These are phyloP conservation scores for Citrus cavaleriei DNA, from an alignment of 345 rosid genomes.

Conservation along the genomic window DNA sequence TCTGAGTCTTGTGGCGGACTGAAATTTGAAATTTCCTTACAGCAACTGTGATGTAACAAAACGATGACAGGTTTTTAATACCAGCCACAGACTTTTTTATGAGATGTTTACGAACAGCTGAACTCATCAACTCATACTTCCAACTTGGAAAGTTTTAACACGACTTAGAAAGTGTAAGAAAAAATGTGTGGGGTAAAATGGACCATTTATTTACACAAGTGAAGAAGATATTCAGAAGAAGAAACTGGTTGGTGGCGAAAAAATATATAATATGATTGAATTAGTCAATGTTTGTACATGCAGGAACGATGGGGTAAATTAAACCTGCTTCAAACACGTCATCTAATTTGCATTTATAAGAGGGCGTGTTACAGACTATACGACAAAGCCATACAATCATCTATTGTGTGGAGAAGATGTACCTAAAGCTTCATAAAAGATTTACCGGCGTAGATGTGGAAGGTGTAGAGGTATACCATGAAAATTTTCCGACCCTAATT, in stretches of 20 bases:
- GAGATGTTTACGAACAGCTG: too few species aligned
- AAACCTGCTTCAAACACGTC: not conserved
- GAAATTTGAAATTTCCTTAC: too few species aligned
- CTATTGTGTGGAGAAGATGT: conserved; percentile 6
- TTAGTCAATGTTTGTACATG: conserved; percentile 2
- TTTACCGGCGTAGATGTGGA: not conserved
- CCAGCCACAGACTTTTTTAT: too few species aligned
- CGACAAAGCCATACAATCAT: not conserved
- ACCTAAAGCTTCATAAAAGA: conserved; percentile 4
- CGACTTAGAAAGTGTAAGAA: too few species aligned
- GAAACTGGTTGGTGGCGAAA: not conserved
- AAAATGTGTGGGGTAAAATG: too few species aligned
- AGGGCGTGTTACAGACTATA: not conserved
- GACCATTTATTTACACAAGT: not conserved
- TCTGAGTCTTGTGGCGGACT: too few species aligned
- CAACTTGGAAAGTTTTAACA: too few species aligned
- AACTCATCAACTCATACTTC: too few species aligned
- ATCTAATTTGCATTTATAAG: not conserved
- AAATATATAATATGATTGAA: too few species aligned
- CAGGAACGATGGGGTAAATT: not conserved
- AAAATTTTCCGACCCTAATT: not conserved
- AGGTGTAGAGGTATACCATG: not conserved
- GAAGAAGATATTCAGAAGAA: not conserved
- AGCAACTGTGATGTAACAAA: too few species aligned
- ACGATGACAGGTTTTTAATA: too few species aligned